Evolutionary conservation across 306 rosid species (phyloP).

Genomic region (Erythrophleum fordii): DNA sequence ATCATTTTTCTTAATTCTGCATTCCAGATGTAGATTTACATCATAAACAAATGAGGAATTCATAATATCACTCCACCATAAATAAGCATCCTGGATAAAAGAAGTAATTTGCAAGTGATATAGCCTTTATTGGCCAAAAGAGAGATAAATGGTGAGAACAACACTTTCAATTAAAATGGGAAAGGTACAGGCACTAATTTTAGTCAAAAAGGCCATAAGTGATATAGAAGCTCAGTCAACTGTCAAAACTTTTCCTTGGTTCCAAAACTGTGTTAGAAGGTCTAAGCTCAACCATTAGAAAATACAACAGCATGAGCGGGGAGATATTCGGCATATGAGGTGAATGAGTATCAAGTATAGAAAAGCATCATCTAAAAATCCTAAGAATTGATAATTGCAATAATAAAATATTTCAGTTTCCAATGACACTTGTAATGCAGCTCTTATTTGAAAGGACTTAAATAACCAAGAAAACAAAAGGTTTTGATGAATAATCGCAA

Average conservation of each 20-base stretch:
- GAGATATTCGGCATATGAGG: background rate
- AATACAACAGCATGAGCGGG: background rate
- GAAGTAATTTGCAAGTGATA: background rate
- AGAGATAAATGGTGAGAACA: background rate
- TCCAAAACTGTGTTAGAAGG: background rate
- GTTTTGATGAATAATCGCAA: background rate
- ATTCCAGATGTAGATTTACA: background rate
- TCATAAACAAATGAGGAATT: background rate
- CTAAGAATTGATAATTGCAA: background rate
- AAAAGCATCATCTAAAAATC: background rate
- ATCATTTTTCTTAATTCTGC: constrained; percentile 2
- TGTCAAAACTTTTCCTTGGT: background rate
- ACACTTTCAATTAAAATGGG: background rate
- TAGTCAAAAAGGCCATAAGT: background rate
- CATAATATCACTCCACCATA: background rate
- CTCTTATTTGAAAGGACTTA: background rate
- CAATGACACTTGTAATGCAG: constrained; percentile 17
- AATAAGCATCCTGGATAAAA: background rate
- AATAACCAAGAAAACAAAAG: constrained; percentile 4
- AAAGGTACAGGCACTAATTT: background rate
- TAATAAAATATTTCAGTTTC: background rate
- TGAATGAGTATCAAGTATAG: background rate
- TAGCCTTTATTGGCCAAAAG: background rate
- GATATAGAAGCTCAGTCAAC: background rate
- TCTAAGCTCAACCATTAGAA: background rate